These are phyloP conservation scores for Cyclotella atomus DNA, from an alignment of 108 stramenopile species.

Conservation along the genomic window DNA sequence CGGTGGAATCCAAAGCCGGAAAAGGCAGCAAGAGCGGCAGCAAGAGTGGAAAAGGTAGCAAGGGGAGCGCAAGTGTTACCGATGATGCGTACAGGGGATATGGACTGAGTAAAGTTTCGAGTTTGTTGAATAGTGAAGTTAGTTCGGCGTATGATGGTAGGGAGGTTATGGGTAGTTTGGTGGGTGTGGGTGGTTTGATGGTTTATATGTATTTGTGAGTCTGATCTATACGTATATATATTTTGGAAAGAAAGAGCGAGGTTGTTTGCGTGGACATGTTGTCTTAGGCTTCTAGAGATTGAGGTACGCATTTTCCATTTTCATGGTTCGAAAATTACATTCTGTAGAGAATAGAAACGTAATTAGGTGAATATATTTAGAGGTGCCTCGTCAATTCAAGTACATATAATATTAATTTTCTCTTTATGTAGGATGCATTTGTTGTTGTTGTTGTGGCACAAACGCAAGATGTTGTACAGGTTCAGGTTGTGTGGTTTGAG, in stretches of 20 bases:
- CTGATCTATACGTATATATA: not conserved
- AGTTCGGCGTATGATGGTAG: too few species aligned
- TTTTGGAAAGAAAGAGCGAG: not conserved
- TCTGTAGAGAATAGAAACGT: too few species aligned
- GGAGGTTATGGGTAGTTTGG: not conserved
- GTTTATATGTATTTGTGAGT: not conserved
- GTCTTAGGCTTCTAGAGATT: not conserved
- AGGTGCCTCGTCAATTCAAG: too few species aligned
- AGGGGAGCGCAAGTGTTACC: not conserved
- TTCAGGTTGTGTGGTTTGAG: not conserved
- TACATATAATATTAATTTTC: too few species aligned
- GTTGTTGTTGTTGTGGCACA: not conserved
- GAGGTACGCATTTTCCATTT: not conserved
- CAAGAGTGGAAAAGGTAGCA: not conserved
- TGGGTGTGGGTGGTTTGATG: not conserved
- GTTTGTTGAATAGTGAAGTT: not conserved
- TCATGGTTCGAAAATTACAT: not conserved
- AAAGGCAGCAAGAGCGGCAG: not conserved
- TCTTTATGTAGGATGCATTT: too few species aligned
- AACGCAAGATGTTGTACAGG: not conserved
- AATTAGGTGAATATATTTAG: too few species aligned
- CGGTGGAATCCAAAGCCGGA: not conserved
- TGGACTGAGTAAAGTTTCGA: not conserved
- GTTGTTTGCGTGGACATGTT: not conserved
- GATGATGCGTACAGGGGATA: not conserved